Conservation (phyloP, 768 basidiomycete genomes). For the Leccinum longicurvipes region DNA sequence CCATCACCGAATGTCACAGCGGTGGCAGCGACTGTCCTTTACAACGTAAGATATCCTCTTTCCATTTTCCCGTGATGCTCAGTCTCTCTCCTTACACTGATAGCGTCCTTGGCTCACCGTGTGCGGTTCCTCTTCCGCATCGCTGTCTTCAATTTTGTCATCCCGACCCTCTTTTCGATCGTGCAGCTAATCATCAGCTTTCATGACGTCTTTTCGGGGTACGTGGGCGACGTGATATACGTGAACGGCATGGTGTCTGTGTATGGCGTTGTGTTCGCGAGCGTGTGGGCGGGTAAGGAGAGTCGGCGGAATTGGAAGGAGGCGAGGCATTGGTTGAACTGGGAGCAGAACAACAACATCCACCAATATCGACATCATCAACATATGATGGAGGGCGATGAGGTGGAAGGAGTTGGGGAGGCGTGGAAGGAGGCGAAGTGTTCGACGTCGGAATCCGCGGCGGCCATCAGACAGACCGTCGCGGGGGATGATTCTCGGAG, state of each 20-base stretch:
- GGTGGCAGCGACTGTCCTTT: neutral
- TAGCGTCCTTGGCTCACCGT: neutral
- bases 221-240: neutral
- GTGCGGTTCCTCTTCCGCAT: slow-evolving; percentile 23
- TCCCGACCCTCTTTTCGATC: slow-evolving; percentile 18
- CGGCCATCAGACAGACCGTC: neutral
- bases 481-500: neutral
- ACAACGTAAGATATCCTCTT: neutral
- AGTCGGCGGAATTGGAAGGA: neutral
- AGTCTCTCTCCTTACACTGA: neutral
- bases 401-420: neutral
- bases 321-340: neutral
- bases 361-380: neutral
- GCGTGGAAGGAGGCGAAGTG: neutral
- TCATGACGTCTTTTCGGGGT: neutral
- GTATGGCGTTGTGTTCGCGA: slow-evolving; percentile 7
- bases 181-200: neutral
- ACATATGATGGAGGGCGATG: neutral
- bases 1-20: neutral
- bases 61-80: too few relatives aligned
- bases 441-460: neutral
- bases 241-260: slow-evolving; percentile 5
- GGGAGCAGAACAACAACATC: neutral
- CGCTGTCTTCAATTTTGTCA: slow-evolving; percentile 26
- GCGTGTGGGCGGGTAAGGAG: slow-evolving; percentile 4